A percentile compares a stretch with the other conserved stretches of the same genome.
Conservation (phyloP, 1,139 yeast genomes). For the Kodamaea arcana region DNA sequence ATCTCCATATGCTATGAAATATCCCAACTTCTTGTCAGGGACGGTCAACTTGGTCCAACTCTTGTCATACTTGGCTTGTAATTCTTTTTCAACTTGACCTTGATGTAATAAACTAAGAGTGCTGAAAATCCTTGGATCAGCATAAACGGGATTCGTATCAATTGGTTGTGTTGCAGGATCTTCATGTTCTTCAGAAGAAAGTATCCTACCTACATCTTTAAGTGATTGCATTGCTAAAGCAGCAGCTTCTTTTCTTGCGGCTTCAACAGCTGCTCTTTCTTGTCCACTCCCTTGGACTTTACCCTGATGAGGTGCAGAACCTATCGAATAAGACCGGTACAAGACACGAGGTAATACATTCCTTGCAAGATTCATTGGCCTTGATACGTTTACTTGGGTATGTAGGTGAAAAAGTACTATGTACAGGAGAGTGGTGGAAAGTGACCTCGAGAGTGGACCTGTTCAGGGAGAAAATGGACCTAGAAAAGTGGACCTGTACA, state of each 20-base stretch:
- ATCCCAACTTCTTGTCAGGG: conserved; percentile 48
- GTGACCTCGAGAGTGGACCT: too few relatives aligned
- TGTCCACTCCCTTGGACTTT: too few relatives aligned
- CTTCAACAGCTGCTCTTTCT: conserved; percentile 4
- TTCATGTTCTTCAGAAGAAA: conserved; percentile 24
- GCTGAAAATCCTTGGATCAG: conserved; percentile 44
- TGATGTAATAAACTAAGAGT: conserved; percentile 50
- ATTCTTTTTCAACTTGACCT: conserved; percentile 53
- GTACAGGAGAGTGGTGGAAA: too few relatives aligned
- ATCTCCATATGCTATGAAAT: conserved; percentile 58
- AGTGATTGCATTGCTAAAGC: conserved; percentile 40
- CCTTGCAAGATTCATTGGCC: too few relatives aligned
- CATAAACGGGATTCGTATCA: conserved; percentile 49
- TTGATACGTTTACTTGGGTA: too few relatives aligned
- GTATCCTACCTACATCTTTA: conserved; percentile 39
- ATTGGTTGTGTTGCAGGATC: conserved; percentile 48
- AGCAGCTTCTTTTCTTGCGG: conserved; percentile 31
- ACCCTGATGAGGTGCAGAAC: too few relatives aligned
- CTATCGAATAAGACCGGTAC: too few relatives aligned
- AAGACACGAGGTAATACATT: too few relatives aligned
- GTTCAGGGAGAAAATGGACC: too few relatives aligned
- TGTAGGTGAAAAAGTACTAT: too few relatives aligned
- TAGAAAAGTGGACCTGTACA: too few relatives aligned
- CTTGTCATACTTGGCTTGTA: conserved; percentile 48
- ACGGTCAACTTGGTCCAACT: conserved; percentile 47